These are phyloP conservation scores for Chalaropsis thielavioides DNA, from an alignment of 2,329 filamentous ascomycete species.

Conservation along the genomic window DNA sequence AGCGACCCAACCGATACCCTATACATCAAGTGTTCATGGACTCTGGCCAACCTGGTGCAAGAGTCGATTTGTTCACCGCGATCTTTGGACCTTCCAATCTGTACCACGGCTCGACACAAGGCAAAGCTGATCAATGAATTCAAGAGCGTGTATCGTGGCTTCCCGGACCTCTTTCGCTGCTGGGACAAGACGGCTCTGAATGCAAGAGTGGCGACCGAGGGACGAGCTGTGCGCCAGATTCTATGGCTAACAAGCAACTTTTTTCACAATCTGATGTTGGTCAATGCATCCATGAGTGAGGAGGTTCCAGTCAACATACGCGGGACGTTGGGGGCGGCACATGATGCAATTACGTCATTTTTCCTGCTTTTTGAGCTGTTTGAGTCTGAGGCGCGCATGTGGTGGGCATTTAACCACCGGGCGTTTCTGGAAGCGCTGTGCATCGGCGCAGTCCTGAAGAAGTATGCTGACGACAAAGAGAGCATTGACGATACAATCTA, in stretches of 20 bases:
- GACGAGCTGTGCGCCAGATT: slow-evolving; percentile 56
- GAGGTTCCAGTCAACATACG: slow-evolving; percentile 51
- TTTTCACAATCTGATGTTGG: slow-evolving; percentile 67
- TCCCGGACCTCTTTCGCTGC: slow-evolving; percentile 54
- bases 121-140: slow-evolving; percentile 56
- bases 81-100: slow-evolving; percentile 59
- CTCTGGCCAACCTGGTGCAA: slow-evolving; percentile 62
- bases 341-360: slow-evolving; percentile 59
- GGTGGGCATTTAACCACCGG: slow-evolving; percentile 75
- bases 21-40: slow-evolving; percentile 66
- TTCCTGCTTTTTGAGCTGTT: slow-evolving; percentile 57
- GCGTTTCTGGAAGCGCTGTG: slow-evolving; percentile 64
- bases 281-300: slow-evolving; percentile 55
- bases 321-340: slow-evolving; percentile 58
- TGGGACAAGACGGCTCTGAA: slow-evolving; percentile 49
- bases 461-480: slow-evolving; percentile 33
- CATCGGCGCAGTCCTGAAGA: slow-evolving; percentile 46
- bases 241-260: slow-evolving; percentile 71
- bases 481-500: slow-evolving; percentile 38
- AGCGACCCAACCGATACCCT: slow-evolving; percentile 51
- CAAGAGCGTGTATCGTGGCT: slow-evolving; percentile 55
- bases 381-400: slow-evolving; percentile 57
- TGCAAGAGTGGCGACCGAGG: slow-evolving; percentile 42
- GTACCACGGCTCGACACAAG: slow-evolving; percentile 52
- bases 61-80: slow-evolving; percentile 61